phyloP scores from a whole-genome alignment of 2,329 filamentous ascomycete genomes.

The Aspergillus piperis region DNA sequence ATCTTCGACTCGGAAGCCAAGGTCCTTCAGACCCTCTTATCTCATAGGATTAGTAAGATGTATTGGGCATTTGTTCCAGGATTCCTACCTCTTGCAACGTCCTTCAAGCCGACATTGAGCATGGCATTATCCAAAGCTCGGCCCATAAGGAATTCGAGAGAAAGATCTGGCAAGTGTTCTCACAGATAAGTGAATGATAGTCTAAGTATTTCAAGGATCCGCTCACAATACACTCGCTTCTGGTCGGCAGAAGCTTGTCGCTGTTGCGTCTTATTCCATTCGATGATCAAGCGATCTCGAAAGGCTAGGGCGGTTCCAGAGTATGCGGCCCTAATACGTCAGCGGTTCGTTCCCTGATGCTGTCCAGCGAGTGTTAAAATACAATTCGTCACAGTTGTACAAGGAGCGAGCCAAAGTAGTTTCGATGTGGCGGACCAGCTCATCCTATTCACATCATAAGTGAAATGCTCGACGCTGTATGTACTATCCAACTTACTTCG shows the following conservation, averaged over 20 bases:
- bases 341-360: conserved; percentile 1
- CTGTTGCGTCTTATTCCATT: conserved; percentile 99
- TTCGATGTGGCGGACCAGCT: conserved; percentile 91
- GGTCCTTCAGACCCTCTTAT: conserved; percentile 77
- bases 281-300: conserved; percentile 85
- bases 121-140: conserved; percentile 96
- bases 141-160: conserved; percentile 97
- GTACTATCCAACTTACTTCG: conserved; percentile 44
- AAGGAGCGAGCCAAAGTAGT: conserved; percentile 93
- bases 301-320: conserved; percentile 88
- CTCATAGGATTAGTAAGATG: conserved; percentile 19
- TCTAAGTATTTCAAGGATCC: background rate
- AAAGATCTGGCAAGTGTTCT: conserved; percentile 63
- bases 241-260: conserved; percentile 85
- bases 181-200: background rate
- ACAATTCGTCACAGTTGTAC: conserved; percentile 94
- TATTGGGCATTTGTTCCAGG: background rate
- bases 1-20: conserved; percentile 96
- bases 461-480: background rate
- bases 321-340: conserved; percentile 70
- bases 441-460: conserved; percentile 56
- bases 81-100: conserved; percentile 71
- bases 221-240: conserved; percentile 86
- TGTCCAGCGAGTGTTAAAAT: conserved; percentile 21
- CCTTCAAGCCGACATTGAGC: conserved; percentile 90